Evolutionary conservation across 768 basidiomycete genomes (phyloP).

Genomic region (Saitozyma podzolica): DNA sequence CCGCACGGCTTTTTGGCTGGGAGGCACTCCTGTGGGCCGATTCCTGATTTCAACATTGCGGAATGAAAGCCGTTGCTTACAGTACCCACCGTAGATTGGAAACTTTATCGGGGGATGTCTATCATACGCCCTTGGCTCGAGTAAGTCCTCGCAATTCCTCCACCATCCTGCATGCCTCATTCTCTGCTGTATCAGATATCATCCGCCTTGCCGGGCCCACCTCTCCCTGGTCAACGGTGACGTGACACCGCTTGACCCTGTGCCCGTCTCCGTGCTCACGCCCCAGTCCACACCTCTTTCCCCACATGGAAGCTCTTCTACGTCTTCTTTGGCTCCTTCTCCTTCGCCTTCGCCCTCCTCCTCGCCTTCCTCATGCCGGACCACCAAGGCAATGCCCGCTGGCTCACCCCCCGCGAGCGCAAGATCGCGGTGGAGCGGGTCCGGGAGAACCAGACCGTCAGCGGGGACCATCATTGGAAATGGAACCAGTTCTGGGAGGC

Average conservation of each 20-base stretch:
- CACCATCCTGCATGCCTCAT: too few species aligned
- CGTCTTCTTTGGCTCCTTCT: slow-evolving; percentile 10
- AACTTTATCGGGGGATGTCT: slow-evolving; percentile 10
- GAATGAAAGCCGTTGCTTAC: not conserved
- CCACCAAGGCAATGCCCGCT: slow-evolving; percentile 9
- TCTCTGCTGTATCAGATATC: too few species aligned
- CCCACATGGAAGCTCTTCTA: slow-evolving; percentile 9
- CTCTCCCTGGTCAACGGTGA: too few species aligned
- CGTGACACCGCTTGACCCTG: too few species aligned
- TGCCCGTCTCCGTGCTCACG: too few species aligned
- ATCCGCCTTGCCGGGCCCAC: too few species aligned
- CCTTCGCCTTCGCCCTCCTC: slow-evolving; percentile 7
- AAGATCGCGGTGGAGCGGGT: slow-evolving; percentile 20
- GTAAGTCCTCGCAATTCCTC: slow-evolving; percentile 1
- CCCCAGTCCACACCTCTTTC: slow-evolving; percentile 2
- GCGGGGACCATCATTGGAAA: slow-evolving; percentile 10
- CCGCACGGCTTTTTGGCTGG: slow-evolving; percentile 9
- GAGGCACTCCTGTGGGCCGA: slow-evolving; percentile 7
- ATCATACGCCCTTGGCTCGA: slow-evolving; percentile 4
- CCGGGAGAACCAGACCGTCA: slow-evolving; percentile 19
- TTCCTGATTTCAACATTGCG: too few species aligned
- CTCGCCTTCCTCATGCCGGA: slow-evolving; percentile 16
- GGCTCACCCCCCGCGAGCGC: slow-evolving; percentile 9
- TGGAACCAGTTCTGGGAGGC: slow-evolving; percentile 17
- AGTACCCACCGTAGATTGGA: not conserved